These are phyloP conservation scores for Globisporangium sylvaticum DNA, from an alignment of 352 stramenopile species.

Conservation along the genomic window DNA sequence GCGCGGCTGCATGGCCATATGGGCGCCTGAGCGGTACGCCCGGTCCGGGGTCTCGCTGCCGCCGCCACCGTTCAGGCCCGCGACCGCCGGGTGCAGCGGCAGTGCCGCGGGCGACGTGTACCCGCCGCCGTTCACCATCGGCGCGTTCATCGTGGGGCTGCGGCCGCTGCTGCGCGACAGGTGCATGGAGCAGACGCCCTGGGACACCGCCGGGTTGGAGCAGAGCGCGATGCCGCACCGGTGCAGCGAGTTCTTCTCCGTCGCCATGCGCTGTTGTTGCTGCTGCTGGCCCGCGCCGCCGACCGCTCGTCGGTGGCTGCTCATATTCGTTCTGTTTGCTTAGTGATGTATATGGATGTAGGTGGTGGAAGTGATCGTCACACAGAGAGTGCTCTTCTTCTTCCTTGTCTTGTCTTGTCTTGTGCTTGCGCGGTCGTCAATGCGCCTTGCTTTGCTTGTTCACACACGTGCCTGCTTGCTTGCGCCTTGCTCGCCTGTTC, in stretches of 20 bases:
- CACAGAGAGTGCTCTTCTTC: not conserved
- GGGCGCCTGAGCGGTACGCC: conserved; percentile 43
- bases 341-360: not conserved
- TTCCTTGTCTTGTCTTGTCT: not conserved
- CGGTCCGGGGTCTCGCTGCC: conserved; percentile 37
- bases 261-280: conserved; percentile 18
- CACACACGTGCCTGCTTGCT: too few species aligned
- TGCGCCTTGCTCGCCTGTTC: not conserved
- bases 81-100: conserved; percentile 1
- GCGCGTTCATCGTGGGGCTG: not conserved
- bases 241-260: conserved; percentile 57
- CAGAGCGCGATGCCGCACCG: conserved; percentile 76
- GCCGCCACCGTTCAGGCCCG: conserved; percentile 17
- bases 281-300: not conserved
- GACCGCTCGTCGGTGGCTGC: conserved; percentile 8
- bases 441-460: not conserved
- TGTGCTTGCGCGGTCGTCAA: not conserved
- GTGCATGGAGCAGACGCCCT: conserved; percentile 76
- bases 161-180: conserved; percentile 35
- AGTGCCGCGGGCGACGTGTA: conserved; percentile 15
- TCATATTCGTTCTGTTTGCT: not conserved
- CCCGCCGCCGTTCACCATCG: conserved; percentile 19
- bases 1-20: conserved; percentile 59
- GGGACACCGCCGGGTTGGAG: conserved; percentile 68
- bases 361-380: not conserved